These are phyloP conservation scores for slime mould (Dictyostelium discoideum) DNA, from an alignment of 78 protist genomes.

Conservation along the genomic window DNA sequence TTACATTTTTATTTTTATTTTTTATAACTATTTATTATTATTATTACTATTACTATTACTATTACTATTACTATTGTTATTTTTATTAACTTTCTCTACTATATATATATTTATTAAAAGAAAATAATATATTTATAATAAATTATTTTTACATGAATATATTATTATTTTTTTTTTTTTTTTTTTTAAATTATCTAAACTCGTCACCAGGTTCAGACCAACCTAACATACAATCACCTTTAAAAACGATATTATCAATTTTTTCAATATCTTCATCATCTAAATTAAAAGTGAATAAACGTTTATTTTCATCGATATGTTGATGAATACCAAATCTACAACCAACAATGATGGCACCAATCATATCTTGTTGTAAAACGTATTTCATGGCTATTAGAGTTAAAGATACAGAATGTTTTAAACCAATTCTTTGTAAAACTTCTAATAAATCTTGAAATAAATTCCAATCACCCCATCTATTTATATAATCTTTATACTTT, in stretches of 20 bases:
- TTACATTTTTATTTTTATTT: background rate
- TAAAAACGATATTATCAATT: constrained; percentile 5
- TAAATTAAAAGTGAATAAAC: constrained; percentile 24
- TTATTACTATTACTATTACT: background rate
- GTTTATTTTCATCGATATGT: constrained; percentile 43
- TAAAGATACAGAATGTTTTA: constrained; percentile 43
- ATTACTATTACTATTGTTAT: background rate
- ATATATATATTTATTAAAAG: background rate
- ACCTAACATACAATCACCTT: constrained; percentile 76
- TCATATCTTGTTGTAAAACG: constrained; percentile 23
- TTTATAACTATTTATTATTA: background rate
- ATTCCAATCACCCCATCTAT: constrained; percentile 75
- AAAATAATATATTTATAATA: background rate
- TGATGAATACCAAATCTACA: constrained; percentile 66
- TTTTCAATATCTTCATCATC: constrained; percentile 22
- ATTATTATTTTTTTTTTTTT: background rate
- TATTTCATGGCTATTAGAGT: constrained; percentile 46
- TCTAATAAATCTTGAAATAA: constrained; percentile 66
- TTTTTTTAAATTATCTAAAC: background rate
- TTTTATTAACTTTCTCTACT: background rate
- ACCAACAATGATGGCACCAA: constrained; percentile 53
- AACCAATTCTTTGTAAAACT: constrained; percentile 31
- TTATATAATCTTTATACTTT: constrained; percentile 50
- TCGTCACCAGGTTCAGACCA: constrained; percentile 73
- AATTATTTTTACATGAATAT: background rate